Base-by-base conservation (phyloP, 148 eudicot genomes). In the Nepenthes mirabilis region DNA sequence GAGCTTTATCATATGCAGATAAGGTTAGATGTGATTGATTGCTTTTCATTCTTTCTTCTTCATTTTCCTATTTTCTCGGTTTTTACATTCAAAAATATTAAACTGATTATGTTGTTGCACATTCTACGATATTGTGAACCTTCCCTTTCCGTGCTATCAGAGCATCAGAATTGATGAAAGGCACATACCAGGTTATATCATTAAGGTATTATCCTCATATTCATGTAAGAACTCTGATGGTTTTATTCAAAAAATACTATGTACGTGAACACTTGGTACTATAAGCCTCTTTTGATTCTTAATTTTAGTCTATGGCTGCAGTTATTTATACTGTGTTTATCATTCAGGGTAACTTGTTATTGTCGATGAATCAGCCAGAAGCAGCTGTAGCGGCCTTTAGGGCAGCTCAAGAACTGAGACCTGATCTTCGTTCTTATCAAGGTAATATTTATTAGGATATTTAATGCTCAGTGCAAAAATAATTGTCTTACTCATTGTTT, bases 381-480 rank as follows among this genome's bases (percentile, higher is more conserved):
- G 82, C 81, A 64, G 99, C 96, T 57, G 85, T 88, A 34, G 67
- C 65, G 70, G 95, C 95, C 63, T 93, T 80, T 68, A 86, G 91
- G 66, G 76, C 70, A 65, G 99, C 96, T 45, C 96, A 82, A 52
- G 99, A 89, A 59, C 66, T 93, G 65, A 88, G 95, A 75, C 78
- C 99, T 45, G 99, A 93, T 84, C 84, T 93, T 61, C 99, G 99
- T 57, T 83, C 99, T 52, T 93, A 88, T 79, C 99, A 93, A 86
- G 94, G 99, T 80, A 62, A 47, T 68, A 60, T 65, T 67, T 65
- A 32, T 37, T 14, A 1, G 9, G 4, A 37, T n/a, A 32, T 13
- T 37, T 10, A 9, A 14, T 35, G 36, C 8, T 35, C 10, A 23
- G 23, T 0, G 23, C 23, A 23, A 35, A 34, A 36, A 37, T 9